phyloP scores from a whole-genome alignment of 2,329 filamentous ascomycete species.

The Colletotrichum tamarilloi region DNA sequence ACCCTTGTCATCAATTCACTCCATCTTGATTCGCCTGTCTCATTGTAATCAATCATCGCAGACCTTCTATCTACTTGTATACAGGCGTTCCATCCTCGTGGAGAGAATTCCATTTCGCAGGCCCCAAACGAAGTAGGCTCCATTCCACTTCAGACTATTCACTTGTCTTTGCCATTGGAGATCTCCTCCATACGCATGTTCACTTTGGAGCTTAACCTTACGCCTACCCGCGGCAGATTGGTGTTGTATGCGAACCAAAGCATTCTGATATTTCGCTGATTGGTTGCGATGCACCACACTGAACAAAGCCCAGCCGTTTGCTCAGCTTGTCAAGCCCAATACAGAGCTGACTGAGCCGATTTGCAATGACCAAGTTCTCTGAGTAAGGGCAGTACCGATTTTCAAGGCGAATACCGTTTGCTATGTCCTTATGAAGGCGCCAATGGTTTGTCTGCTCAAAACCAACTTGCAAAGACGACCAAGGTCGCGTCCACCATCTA shows the following conservation, averaged over 20 bases:
- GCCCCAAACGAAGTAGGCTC: slow-evolving; percentile 8
- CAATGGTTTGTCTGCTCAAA: neutral
- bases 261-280: neutral
- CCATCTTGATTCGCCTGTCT: neutral
- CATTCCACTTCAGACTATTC: slow-evolving; percentile 6
- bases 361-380: neutral
- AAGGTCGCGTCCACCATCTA: slow-evolving; percentile 44
- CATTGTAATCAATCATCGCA: neutral
- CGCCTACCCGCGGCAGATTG: neutral
- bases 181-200: neutral
- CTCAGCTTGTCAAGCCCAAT: too few species aligned
- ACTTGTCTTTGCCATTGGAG: slow-evolving; percentile 6
- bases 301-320: neutral
- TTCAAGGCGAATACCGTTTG: neutral
- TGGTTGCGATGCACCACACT: neutral
- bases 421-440: neutral
- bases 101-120: slow-evolving; percentile 12
- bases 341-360: neutral
- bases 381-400: neutral
- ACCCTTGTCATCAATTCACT: neutral
- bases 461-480: neutral
- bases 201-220: neutral
- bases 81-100: slow-evolving; percentile 2
- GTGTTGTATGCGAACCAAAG: neutral
- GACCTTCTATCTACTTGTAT: neutral